Evolutionary conservation across 495 filamentous ascomycete genomes (phyloP).

Genomic region (Daldinia decipiens): DNA sequence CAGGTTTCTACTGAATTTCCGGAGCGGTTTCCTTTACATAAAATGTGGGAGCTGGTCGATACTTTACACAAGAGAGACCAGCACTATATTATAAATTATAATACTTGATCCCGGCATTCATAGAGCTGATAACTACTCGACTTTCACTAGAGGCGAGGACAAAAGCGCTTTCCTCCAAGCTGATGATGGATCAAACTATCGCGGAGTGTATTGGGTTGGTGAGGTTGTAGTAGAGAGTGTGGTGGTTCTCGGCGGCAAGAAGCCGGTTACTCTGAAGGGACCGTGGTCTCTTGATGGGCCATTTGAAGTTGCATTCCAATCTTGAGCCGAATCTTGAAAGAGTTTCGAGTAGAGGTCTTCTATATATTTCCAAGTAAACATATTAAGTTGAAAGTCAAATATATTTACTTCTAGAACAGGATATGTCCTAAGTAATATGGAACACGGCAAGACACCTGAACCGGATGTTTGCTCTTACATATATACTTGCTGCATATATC

Average conservation of each 20-base stretch:
- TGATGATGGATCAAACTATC: constrained; percentile 70
- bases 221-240: constrained; percentile 67
- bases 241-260: constrained; percentile 55
- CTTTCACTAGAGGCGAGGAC: constrained; percentile 70
- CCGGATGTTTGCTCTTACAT: background rate
- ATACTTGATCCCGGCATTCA: constrained; percentile 88
- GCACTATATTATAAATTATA: constrained; percentile 81
- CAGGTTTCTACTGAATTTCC: constrained; percentile 78
- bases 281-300: constrained; percentile 31
- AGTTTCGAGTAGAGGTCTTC: background rate
- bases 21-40: constrained; percentile 73
- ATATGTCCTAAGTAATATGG: no score
- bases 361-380: no score
- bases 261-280: constrained; percentile 24
- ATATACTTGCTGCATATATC: background rate
- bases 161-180: constrained; percentile 70
- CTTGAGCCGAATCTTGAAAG: background rate
- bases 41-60: constrained; percentile 71
- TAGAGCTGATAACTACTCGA: constrained; percentile 65
- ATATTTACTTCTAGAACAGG: no score
- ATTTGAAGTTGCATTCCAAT: constrained; percentile 27
- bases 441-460: background rate
- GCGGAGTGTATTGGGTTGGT: constrained; percentile 88
- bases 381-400: no score
- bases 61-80: constrained; percentile 77